Evolutionary conservation across 2,329 filamentous ascomycete species (phyloP), one percentile per base, ranked within the genome.

Genomic region (Thermothelomyces thermophilus): DNA sequence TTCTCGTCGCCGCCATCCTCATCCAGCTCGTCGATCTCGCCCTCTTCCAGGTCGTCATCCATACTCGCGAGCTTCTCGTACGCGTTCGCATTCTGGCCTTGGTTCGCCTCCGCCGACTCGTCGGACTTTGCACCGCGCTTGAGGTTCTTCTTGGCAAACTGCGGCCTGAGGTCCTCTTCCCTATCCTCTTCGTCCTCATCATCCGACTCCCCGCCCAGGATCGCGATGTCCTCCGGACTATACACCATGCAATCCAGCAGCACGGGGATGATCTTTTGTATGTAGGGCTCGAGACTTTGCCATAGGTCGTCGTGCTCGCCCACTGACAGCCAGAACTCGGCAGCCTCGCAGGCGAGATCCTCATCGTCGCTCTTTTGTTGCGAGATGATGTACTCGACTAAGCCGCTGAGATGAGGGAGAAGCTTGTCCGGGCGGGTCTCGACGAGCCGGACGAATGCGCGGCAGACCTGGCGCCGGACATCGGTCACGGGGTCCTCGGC

Each of bases 231-330:
- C 59, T 98, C 93, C 56, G 93, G 88, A 61, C 86, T 87, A 66
- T 97, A 98, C 1, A 97, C 83, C 91, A 98, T 98, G 64, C 88
- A 94, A 58, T 93, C 83, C 7, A 98, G 77, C 45, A 98, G 73
- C 1, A 96, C 86, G 0, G 93, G 93, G 26, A 98, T 85, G 56
- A 97, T 91, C 66, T 87, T 87, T 57, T 79, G 70, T 49, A 97
- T 79, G 63, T 87, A 87, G 0, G 90, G 90, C 8, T 78, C 82
- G 40, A 98, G 73, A 0, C 82, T 78, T 58, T 82, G 77, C 72
- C 88, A 89, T 46, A 97, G 72, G 52, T 85, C 80, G 36, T 87
- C 80, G 64, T 95, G 88, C 65, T 96, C 93, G 53, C 90, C 90
- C 17, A 95, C 84, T 34, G 89, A 89, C 39, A 98, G 80, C 90